Base-by-base conservation (phyloP, 805 yeast genomes). In the Vanderwaltozyma polyspora region DNA sequence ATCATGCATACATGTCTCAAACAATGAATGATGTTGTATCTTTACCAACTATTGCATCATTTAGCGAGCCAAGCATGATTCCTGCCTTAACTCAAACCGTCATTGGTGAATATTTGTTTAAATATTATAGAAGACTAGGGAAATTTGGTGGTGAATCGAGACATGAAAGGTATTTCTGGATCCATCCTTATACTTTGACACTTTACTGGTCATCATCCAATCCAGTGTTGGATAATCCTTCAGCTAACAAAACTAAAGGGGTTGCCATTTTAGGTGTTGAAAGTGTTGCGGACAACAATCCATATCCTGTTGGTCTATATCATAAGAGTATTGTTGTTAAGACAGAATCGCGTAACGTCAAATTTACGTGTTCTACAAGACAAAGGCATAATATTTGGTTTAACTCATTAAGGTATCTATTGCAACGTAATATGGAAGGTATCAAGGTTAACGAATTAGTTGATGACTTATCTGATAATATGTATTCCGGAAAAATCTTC, bases 141-240 rank as follows among this genome's bases (percentile, higher is more conserved):
- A 79, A 86, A 12, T 64, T 83, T 32, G 78, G 84, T 25, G 57
- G 69, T 6, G 76, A 83, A 27, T 71, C 72, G 28, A 72, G 95
- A 39, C 98, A 89, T 52, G 91, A 81, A 51, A 70, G 96, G 44
- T 89, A 74, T 62, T 89, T 89, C 68, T 91, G 97, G 97, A 74
- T 91, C 29, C 94, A 89, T 59, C 97, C 98, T 3, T 87, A 87
- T 57, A 79, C 91, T 7, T 62, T 85, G 64, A 84, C 95, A 0
- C 64, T 89, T 31, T 86, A 84, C 57, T 89, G 98, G 98, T 78
- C 89, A 3, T 68, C 72, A 5, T 67, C 76, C 10, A 83, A 82
- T 49, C 96, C 96, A 1, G 79, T 79, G 0, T 53, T 80, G 31
- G 70, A 74, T 3, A 78, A 80, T 44, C 81, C 85, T 8, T 62